Evolutionary conservation across 225 moss, liverwort and hornwort species (phyloP).

Genomic region (Polytrichum commune): DNA sequence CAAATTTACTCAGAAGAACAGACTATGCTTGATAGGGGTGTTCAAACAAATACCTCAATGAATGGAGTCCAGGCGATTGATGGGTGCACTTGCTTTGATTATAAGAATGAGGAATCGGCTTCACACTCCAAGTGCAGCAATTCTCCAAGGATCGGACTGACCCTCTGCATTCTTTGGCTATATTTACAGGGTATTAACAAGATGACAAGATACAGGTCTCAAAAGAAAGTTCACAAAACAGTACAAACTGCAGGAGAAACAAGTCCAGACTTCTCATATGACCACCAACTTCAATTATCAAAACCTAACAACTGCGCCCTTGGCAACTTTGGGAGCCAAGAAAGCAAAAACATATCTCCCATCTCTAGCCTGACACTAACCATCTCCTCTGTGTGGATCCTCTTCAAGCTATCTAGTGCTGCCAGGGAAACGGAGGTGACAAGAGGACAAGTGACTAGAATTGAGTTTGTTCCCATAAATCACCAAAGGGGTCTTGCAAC

Average conservation of each 20-base stretch:
- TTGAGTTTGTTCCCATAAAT: not conserved
- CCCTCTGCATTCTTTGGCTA: constrained; percentile 31
- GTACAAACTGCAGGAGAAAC: not conserved
- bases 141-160: constrained; percentile 15
- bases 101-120: not conserved
- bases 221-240: not conserved
- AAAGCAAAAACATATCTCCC: not conserved
- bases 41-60: constrained; percentile 4
- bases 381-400: constrained; percentile 10
- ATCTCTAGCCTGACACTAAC: not conserved
- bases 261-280: not conserved
- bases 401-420: constrained; percentile 2
- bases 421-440: not conserved
- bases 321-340: not conserved
- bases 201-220: constrained; percentile 7
- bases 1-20: not conserved
- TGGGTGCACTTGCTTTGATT: not conserved
- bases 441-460: constrained; percentile 3
- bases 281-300: not conserved
- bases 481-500: not conserved
- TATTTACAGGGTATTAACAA: constrained; percentile 8
- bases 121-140: not conserved
- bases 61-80: constrained; percentile 4
- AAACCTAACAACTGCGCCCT: too few relatives aligned
- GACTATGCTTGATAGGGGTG: constrained; percentile 3